Base-by-base conservation (phyloP, 2,329 filamentous ascomycete species). In the Nakataea oryzae region DNA sequence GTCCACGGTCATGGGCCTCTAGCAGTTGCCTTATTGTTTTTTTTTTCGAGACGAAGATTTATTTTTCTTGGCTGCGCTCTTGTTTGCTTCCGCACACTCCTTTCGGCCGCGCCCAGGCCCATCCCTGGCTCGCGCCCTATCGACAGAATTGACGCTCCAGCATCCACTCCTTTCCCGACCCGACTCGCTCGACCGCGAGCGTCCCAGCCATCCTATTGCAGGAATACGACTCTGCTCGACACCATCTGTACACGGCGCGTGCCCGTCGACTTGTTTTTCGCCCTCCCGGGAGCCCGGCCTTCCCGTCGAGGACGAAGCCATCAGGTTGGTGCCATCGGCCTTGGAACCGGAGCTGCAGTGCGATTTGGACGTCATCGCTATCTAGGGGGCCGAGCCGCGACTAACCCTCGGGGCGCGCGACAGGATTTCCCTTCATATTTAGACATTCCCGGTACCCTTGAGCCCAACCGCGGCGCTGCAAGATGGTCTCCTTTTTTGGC, bases 401-500 rank as follows among this genome's bases (percentile, higher is more conserved):
- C 41, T 50, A 13, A 50, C 41, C 41, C 41, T 3, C 8, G 13
- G 9, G 6, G 9, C 41, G 5, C 11, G 41, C 21, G 9, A 24
- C 41, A 50, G 41, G 24, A 50, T n/a, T 50, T n/a, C 21, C 21
- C 21, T 24, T n/a, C 21, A 50, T 4, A 47, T 7, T 17, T 24
- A 50, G 7, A 50, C 21, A n/a, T n/a, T 8, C 7, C n/a, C n/a
- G n/a, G 34, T 24, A 1, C 17, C 13, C 4, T 17, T 50, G 11
- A 8, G 6, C 3, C 11, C 21, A n/a, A 8, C 13, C 41, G 24
- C 41, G 3, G 41, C 21, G 6, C 9, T 56, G 12, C 64, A 71
- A 21, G 58, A 85, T 85, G 83, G 82, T 85, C 27, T 84, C 83
- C 2, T 82, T 85, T 65, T 84, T 85, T 65, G 81, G 82, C 59